A percentile compares a stretch with the other conserved stretches of the same genome.
Conservation (phyloP, 257 asterid species). For the Ocimum tenuiflorum region DNA sequence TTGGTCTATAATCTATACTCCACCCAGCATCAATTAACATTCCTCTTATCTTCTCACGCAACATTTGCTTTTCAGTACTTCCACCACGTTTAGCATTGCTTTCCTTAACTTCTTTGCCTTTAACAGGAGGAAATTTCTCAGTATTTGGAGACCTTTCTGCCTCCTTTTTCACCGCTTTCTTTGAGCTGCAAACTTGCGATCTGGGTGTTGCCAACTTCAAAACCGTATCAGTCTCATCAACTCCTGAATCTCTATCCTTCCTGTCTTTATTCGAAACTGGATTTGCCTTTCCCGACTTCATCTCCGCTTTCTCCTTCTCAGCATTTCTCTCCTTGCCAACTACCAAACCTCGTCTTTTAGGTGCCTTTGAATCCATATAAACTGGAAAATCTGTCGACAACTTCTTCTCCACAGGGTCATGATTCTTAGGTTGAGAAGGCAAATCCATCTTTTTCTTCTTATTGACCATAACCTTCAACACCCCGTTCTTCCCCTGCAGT, state of each 20-base stretch:
- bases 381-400: constrained; percentile 19
- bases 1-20: constrained; percentile 89
- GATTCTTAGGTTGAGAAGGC: constrained; percentile 27
- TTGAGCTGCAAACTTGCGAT: constrained; percentile 37
- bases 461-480: constrained; percentile 85
- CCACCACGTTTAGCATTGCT: constrained; percentile 59
- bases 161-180: constrained; percentile 45
- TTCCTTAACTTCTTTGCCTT: constrained; percentile 39
- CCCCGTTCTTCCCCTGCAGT: constrained; percentile 94
- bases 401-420: constrained; percentile 34
- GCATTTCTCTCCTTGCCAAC: constrained; percentile 33
- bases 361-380: constrained; percentile 28
- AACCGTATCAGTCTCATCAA: constrained; percentile 41
- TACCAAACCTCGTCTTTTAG: constrained; percentile 27
- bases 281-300: constrained; percentile 32
- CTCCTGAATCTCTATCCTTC: constrained; percentile 33
- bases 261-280: constrained; percentile 24
- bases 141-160: constrained; percentile 27
- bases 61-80: constrained; percentile 79
- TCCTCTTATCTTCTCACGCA: constrained; percentile 77
- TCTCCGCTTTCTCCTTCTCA: constrained; percentile 32
- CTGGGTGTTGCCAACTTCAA: constrained; percentile 48
- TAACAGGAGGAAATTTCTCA: constrained; percentile 27
- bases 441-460: constrained; percentile 55
- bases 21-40: constrained; percentile 82